Conservation (phyloP, 1,284 basidiomycete species). For the Fomitopsis palustris region DNA sequence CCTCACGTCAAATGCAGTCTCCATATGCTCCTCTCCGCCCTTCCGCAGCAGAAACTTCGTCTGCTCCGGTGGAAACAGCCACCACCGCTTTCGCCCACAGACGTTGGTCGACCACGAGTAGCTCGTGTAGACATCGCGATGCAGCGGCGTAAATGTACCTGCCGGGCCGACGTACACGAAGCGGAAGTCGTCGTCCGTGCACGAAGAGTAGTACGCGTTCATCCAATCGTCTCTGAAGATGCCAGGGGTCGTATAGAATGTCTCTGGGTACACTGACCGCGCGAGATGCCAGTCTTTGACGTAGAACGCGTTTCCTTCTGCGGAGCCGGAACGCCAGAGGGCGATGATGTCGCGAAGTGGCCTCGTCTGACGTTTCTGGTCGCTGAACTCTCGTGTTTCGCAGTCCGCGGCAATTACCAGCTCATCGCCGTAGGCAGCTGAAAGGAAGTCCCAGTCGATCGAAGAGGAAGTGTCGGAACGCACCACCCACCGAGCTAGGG, state of each 20-base stretch:
- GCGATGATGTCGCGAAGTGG: slow-evolving; percentile 22
- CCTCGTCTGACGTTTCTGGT: slow-evolving; percentile 22
- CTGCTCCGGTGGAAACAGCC: slow-evolving; percentile 28
- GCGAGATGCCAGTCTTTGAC: slow-evolving; percentile 33
- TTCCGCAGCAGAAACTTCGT: slow-evolving; percentile 24
- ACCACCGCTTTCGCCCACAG: slow-evolving; percentile 31
- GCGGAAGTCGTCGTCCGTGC: slow-evolving; percentile 29
- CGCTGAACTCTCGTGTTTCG: slow-evolving; percentile 25
- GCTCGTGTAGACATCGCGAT: slow-evolving; percentile 31
- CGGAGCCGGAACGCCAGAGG: slow-evolving; percentile 17
- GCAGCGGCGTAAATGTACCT: slow-evolving; percentile 29
- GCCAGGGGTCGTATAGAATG: slow-evolving; percentile 27
- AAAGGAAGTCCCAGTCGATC: slow-evolving; percentile 24
- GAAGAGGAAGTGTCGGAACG: not conserved
- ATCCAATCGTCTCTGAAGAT: slow-evolving; percentile 32
- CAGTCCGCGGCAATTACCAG: slow-evolving; percentile 27
- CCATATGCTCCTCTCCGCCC: slow-evolving; percentile 17
- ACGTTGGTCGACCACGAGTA: slow-evolving; percentile 33
- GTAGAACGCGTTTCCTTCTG: slow-evolving; percentile 20
- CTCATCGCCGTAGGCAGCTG: slow-evolving; percentile 16
- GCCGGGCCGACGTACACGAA: slow-evolving; percentile 29
- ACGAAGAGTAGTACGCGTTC: slow-evolving; percentile 28
- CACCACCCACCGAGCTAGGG: slow-evolving; percentile 15
- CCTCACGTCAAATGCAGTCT: slow-evolving; percentile 25
- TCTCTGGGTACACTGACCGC: slow-evolving; percentile 8